Evolutionary conservation across 305 asterid genomes (phyloP).

Genomic region (Andrographis paniculata): DNA sequence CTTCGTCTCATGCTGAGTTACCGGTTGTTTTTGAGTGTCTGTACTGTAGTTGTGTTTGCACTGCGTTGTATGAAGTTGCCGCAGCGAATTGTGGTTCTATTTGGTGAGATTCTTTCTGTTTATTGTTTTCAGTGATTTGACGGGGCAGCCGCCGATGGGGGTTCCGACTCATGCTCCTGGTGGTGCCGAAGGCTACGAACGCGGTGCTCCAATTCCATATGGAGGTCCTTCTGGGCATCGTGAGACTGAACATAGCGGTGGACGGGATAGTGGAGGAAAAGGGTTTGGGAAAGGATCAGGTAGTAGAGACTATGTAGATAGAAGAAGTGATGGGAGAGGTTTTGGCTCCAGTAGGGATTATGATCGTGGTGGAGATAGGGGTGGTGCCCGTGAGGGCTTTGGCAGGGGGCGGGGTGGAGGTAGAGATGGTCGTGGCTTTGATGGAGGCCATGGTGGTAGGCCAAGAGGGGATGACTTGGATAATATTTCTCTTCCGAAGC

Average conservation of each 20-base stretch:
- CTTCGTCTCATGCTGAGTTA: no score
- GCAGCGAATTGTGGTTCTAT: slow-evolving; percentile 11
- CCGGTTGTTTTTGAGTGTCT: no score
- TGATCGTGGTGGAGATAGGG: slow-evolving; percentile 19
- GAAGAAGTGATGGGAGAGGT: slow-evolving; percentile 28
- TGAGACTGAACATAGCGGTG: slow-evolving; percentile 25
- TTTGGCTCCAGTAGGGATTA: slow-evolving; percentile 23
- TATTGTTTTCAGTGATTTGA: slow-evolving; percentile 45
- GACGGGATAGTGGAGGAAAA: slow-evolving; percentile 32
- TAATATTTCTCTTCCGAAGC: slow-evolving; percentile 63
- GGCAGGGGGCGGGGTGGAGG: slow-evolving; percentile 22
- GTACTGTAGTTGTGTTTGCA: not conserved
- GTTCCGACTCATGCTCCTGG: slow-evolving; percentile 44
- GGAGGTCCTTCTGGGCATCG: slow-evolving; percentile 47
- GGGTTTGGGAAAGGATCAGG: slow-evolving; percentile 29
- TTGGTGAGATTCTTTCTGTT: not conserved
- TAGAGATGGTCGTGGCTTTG: slow-evolving; percentile 29
- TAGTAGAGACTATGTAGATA: slow-evolving; percentile 18
- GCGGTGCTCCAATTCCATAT: slow-evolving; percentile 41
- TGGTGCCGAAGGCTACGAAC: slow-evolving; percentile 45
- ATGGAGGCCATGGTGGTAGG: slow-evolving; percentile 45
- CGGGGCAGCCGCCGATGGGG: slow-evolving; percentile 41
- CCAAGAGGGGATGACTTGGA: slow-evolving; percentile 61
- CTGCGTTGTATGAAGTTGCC: no score
- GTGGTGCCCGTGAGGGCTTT: slow-evolving; percentile 28